phyloP scores from a whole-genome alignment of 331 rosid species.

The Erythrophleum ivorense region DNA sequence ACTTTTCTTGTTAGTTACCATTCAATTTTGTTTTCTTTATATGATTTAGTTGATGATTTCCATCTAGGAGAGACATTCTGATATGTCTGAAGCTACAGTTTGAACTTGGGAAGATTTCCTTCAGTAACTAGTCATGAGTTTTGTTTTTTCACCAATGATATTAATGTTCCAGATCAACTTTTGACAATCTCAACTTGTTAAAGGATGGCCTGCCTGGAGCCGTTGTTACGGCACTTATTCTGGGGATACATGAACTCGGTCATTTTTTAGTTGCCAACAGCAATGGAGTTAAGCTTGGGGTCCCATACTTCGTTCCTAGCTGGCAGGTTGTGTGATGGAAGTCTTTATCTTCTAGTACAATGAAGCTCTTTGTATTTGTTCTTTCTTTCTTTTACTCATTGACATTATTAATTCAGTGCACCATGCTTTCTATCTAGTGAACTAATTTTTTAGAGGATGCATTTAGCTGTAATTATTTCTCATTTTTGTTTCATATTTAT shows the following conservation, averaged over 20 bases:
- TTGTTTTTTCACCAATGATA: slow-evolving; percentile 37
- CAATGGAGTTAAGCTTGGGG: slow-evolving; percentile 78
- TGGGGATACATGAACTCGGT: slow-evolving; percentile 81
- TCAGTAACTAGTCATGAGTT: slow-evolving; percentile 11
- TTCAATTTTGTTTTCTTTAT: slow-evolving; percentile 3
- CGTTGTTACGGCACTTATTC: slow-evolving; percentile 73
- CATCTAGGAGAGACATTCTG: slow-evolving; percentile 1
- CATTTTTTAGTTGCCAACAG: slow-evolving; percentile 74
- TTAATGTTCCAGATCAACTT: slow-evolving; percentile 77
- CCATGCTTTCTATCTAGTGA: neutral
- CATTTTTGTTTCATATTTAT: neutral
- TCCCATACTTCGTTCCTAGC: slow-evolving; percentile 92
- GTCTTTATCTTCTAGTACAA: slow-evolving; percentile 25
- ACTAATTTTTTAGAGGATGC: neutral
- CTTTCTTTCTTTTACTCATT: neutral
- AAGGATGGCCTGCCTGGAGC: slow-evolving; percentile 93
- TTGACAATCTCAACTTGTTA: slow-evolving; percentile 83
- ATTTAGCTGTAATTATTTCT: slow-evolving; percentile 1
- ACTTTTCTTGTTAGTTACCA: slow-evolving; percentile 28
- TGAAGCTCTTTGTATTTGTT: neutral
- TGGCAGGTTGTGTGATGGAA: slow-evolving; percentile 69
- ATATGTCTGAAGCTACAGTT: slow-evolving; percentile 6
- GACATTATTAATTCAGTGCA: neutral
- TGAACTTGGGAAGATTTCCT: neutral
- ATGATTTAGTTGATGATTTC: slow-evolving; percentile 14